These are phyloP conservation scores for Paracamarosporium sp. DNA, from an alignment of 2,329 filamentous ascomycete species.

Conservation along the genomic window DNA sequence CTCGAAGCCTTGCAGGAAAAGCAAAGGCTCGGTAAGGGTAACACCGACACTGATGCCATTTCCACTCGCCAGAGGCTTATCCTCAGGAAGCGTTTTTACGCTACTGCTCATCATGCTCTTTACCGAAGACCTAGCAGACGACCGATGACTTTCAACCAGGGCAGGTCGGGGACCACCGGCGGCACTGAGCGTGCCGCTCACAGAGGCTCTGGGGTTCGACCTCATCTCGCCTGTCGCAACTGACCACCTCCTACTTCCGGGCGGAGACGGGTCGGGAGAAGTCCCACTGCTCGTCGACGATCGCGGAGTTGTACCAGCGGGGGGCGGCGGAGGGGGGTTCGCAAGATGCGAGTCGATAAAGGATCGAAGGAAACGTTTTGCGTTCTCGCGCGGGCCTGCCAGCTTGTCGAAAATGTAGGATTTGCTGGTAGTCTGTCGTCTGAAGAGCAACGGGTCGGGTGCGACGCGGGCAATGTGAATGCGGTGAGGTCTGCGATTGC, in stretches of 20 bases:
- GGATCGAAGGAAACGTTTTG: conserved; percentile 57
- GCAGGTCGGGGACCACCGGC: conserved; percentile 49
- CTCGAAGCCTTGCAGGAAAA: conserved; percentile 81
- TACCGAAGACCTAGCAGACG: conserved; percentile 40
- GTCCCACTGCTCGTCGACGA: conserved; percentile 40
- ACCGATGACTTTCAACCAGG: conserved; percentile 49
- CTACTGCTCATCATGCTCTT: conserved; percentile 43
- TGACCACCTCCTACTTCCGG: conserved; percentile 34
- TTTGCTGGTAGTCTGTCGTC: conserved; percentile 40
- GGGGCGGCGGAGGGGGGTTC: conserved; percentile 23
- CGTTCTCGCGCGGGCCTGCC: conserved; percentile 58
- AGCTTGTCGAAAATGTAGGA: conserved; percentile 53
- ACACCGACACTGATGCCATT: conserved; percentile 79
- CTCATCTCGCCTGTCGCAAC: conserved; percentile 45
- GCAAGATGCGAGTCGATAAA: conserved; percentile 50
- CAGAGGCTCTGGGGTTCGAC: conserved; percentile 48
- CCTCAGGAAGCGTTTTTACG: conserved; percentile 47
- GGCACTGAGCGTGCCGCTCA: conserved; percentile 41
- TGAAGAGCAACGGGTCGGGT: conserved; percentile 46
- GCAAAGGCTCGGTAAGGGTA: conserved; percentile 76
- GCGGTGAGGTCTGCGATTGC: conserved; percentile 61
- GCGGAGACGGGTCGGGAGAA: conserved; percentile 33
- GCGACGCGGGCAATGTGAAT: conserved; percentile 62
- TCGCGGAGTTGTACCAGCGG: conserved; percentile 27
- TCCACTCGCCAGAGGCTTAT: conserved; percentile 78